Evolutionary conservation across 2,329 filamentous ascomycete species (phyloP), one percentile per base, ranked within the genome.

Genomic region (Microthyrium microscopicum): DNA sequence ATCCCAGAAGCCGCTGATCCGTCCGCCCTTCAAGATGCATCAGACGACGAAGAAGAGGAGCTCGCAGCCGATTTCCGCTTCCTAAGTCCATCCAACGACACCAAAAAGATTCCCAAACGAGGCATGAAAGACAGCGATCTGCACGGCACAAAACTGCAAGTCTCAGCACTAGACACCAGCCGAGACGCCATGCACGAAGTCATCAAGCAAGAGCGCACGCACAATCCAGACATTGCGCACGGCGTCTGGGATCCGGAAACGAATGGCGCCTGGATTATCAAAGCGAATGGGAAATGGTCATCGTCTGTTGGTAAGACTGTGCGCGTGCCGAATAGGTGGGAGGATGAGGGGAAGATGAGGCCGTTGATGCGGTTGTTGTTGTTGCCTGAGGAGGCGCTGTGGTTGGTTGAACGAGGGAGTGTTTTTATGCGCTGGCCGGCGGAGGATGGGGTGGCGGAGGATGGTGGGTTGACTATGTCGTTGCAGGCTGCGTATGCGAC

Each of bases 121-220:
- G 89, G 89, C 39, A 84, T 92, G 53, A 98, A 98, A 55, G 89
- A 98, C 58, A 98, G 94, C 53, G 89, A 95, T 57, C 76, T 80
- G 19, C 84, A 95, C 56, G 80, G 81, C 30, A 95, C 89, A 3
- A 69, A 71, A 20, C 72, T 80, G 20, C 89, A 98, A 55, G 73
- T 77, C 42, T 66, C 69, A 36, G 70, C 77, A 6, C 73, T 98
- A 33, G 77, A 83, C 47, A 70, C 79, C 29, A 92, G 83, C 40
- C 74, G 87, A 35, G 66, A 69, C 44, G 87, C 85, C 15, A 89
- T 98, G 78, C 80, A 92, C 54, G 75, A 83, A 45, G 85, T 87
- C 3, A 66, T 95, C 35, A 68, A 73, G 33, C 77, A 78, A 51
- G 78, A 79, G 31, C 71, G 87, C 31, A 62, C 77, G 19, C 84